These are phyloP conservation scores for Forsythia viridissima DNA, from an alignment of 257 asterid genomes.

Conservation along the genomic window DNA sequence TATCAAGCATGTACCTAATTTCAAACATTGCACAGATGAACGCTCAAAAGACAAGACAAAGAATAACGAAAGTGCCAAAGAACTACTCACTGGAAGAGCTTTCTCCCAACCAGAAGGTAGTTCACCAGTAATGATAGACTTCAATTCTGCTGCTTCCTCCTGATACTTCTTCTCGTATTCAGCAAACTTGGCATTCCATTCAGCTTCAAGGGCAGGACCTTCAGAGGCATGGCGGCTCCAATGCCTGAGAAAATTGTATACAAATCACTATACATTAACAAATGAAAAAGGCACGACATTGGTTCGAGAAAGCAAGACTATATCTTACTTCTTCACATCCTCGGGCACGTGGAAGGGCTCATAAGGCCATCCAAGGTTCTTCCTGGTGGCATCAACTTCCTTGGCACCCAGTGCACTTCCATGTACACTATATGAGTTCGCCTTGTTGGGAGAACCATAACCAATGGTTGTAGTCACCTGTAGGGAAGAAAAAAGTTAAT, in stretches of 20 bases:
- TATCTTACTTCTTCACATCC: slow-evolving; percentile 73
- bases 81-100: slow-evolving; percentile 70
- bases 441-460: slow-evolving; percentile 74
- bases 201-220: slow-evolving; percentile 77
- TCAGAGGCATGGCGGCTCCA: slow-evolving; percentile 67
- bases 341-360: slow-evolving; percentile 75
- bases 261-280: slow-evolving; percentile 15
- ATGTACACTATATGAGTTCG: slow-evolving; percentile 71
- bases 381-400: slow-evolving; percentile 88
- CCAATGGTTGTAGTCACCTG: slow-evolving; percentile 77
- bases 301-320: slow-evolving; percentile 5
- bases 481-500: not conserved
- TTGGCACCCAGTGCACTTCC: slow-evolving; percentile 78
- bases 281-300: not conserved
- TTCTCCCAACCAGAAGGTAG: slow-evolving; percentile 75
- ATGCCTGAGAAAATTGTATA: slow-evolving; percentile 44
- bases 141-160: slow-evolving; percentile 66
- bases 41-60: not conserved
- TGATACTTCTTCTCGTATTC: slow-evolving; percentile 72
- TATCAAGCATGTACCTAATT: not conserved
- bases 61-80: not conserved
- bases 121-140: slow-evolving; percentile 55
- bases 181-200: slow-evolving; percentile 77
- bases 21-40: not conserved
- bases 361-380: slow-evolving; percentile 83